Base-by-base conservation (phyloP, 768 basidiomycete species). In the Serendipita sp. region DNA sequence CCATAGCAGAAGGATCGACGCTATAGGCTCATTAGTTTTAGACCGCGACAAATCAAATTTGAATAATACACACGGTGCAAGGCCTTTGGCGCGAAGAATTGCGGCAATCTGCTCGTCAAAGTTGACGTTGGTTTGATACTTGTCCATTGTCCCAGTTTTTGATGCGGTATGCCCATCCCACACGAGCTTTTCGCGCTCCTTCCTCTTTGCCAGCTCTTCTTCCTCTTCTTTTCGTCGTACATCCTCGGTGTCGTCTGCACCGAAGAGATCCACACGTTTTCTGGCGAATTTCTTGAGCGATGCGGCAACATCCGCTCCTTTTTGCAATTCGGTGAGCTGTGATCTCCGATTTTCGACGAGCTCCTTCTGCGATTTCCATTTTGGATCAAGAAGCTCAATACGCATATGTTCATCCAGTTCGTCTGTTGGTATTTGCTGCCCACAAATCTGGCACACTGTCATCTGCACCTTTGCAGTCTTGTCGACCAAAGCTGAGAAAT, bases 81-180 rank as follows among this genome's bases (percentile, higher is more conserved):
- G 81, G 75, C 91, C 92, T 73, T 92, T 91, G 30, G 91, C 83
- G 65, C 88, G 88, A 75, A 96, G 94, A 66, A 98, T 92, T 56
- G 93, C 91, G 48, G 91, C 91, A 73, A 99, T 99, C 73, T 99
- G 96, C 71, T 97, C 93, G 76, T 97, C 92, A 73, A 98, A 86
- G 73, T 92, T 94, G 78, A 90, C 92, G 67, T 88, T 87, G 15
- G 84, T 85, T 58, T 93, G 93, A 78, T 87, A 99, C 72, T 91
- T 91, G 80, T 93, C 89, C 71, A 93, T 78, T 0, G 92, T 96
- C 69, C 84, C 85, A 58, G 87, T 87, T 76, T 94, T 97, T 48
- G 91, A 89, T 48, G 91, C 89, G 1, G 94, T 94, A 74, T 98
- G 94, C 70, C 96, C 96, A 75, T 98, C 96, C 96, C 96, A 99